Conservation (phyloP, 768 basidiomycete genomes). For the Cubamyces sp. region DNA sequence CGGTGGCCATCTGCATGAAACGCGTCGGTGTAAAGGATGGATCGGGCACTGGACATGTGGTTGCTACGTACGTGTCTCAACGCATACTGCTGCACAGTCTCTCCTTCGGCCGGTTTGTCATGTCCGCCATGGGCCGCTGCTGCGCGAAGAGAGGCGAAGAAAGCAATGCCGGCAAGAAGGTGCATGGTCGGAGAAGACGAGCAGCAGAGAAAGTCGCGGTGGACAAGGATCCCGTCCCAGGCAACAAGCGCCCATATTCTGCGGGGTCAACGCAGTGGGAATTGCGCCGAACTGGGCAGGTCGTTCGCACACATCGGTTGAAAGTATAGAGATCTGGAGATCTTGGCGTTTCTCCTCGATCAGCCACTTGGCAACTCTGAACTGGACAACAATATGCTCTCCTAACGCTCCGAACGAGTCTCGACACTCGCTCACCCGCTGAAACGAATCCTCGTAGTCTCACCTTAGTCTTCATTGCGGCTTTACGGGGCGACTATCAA, state of each 20-base stretch:
- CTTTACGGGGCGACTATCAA: too few relatives aligned
- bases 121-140: conserved; percentile 67
- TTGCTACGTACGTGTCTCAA: conserved; percentile 79
- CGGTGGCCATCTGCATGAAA: conserved; percentile 73
- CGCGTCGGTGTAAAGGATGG: background rate
- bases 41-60: background rate
- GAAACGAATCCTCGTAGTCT: too few relatives aligned
- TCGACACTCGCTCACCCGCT: too few relatives aligned
- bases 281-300: background rate
- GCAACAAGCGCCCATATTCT: background rate
- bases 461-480: too few relatives aligned
- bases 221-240: background rate
- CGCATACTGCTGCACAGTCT: conserved; percentile 83
- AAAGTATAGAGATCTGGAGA: background rate
- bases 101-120: conserved; percentile 52
- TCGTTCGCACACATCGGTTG: background rate
- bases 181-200: conserved; percentile 45
- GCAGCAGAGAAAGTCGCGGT: background rate
- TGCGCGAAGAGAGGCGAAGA: conserved; percentile 36
- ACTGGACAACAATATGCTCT: too few relatives aligned
- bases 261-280: background rate
- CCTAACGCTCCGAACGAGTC: too few relatives aligned
- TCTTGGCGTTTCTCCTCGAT: too few relatives aligned
- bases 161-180: conserved; percentile 46
- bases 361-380: too few relatives aligned